Base-by-base conservation (phyloP, 208 protist species). In the Trypanosoma brucei region DNA sequence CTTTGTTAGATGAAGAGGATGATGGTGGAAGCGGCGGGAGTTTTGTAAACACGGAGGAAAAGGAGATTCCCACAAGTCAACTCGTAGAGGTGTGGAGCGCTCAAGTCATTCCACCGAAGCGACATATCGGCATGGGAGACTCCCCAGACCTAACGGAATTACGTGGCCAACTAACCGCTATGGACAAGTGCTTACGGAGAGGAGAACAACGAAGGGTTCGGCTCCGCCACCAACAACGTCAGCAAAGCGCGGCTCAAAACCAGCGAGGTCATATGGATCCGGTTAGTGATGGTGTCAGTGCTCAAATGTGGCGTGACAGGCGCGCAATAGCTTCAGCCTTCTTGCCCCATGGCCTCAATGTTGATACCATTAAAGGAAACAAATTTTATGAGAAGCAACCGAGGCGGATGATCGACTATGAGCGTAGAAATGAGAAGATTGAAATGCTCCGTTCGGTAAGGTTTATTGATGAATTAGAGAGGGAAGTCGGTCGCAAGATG, bases 401-500 rank as follows among this genome's bases (percentile, higher is more conserved):
- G 31, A 76, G 81, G 66, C 70, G 75, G 45, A 68, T 69, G 46
- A 75, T 87, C 42, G 76, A 90, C 58, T 66, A 72, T 34, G 75
- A 60, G 0, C 81, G 68, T 44, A 73, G 89, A 0, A 85, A 95
- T 58, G 65, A 73, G 52, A 95, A 95, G 59, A 92, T 92, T 52
- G 86, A 88, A 55, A 77, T 83, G 9, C 78, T 95, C 38, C 81
- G 83, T 13, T 78, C 86, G 1, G 65, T 79, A 3, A 78, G 84
- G 11, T 85, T 91, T 59, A 73, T 92, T 22, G 82, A 77, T 50
- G 76, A 90, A 45, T 59, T 84, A 52, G 85, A 95, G 63, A 70
- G 69, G 54, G 74, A 77, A 14, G 72, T 92, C 42, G 70, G 80
- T 0, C 89, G 79, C 14, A 77, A 77, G 42, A 81, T 95, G 78